Conservation (phyloP, 805 yeast genomes). For the Teunomyces tritomae region DNA sequence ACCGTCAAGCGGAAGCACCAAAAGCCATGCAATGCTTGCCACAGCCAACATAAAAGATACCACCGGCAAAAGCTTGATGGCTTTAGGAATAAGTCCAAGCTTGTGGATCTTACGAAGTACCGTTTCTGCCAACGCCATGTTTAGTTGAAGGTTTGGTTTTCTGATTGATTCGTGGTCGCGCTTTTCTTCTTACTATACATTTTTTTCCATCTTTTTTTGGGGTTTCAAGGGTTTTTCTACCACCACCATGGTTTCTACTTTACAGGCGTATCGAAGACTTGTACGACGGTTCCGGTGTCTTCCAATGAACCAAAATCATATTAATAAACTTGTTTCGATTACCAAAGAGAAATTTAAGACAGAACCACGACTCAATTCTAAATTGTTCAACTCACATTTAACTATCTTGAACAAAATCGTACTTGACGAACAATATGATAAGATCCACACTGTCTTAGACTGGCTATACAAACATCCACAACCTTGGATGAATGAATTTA, state of each 20-base stretch:
- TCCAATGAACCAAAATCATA: too few relatives aligned
- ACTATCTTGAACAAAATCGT: slow-evolving; percentile 25
- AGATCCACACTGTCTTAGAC: slow-evolving; percentile 26
- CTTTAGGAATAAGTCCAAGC: slow-evolving; percentile 37
- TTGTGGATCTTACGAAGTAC: slow-evolving; percentile 38
- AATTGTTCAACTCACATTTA: slow-evolving; percentile 10
- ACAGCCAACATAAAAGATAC: slow-evolving; percentile 34
- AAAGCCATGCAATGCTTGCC: slow-evolving; percentile 44
- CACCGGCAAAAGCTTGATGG: slow-evolving; percentile 30
- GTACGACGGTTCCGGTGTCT: slow-evolving; percentile 26
- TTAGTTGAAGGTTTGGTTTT: background rate
- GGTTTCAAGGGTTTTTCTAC: background rate
- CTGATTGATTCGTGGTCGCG: background rate
- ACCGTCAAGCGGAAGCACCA: slow-evolving; percentile 73
- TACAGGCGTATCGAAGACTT: slow-evolving; percentile 20
- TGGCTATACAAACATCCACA: slow-evolving; percentile 20
- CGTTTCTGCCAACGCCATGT: slow-evolving; percentile 46
- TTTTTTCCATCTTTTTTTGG: background rate
- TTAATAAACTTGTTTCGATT: background rate
- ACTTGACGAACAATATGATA: slow-evolving; percentile 23
- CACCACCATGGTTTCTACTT: background rate
- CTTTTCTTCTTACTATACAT: background rate
- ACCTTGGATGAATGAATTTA: slow-evolving; percentile 20
- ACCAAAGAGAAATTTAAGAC: slow-evolving; percentile 10
- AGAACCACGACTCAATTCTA: slow-evolving; percentile 12